These are phyloP conservation scores for Malbranchea cinnamomea DNA, from an alignment of 2,329 filamentous ascomycete genomes.

Conservation along the genomic window DNA sequence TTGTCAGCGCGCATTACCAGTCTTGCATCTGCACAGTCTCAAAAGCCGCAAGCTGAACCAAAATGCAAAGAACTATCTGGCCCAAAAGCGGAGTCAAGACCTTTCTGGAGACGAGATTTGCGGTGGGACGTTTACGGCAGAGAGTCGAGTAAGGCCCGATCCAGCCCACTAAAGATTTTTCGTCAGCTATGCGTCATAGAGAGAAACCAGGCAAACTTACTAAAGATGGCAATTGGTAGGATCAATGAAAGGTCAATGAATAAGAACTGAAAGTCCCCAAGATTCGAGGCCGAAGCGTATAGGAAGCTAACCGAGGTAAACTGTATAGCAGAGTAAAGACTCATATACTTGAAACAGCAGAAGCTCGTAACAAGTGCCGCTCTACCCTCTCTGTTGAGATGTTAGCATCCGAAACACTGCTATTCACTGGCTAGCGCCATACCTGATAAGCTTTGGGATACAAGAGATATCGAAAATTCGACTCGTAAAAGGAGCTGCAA, in stretches of 20 bases:
- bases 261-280: conserved; percentile 95
- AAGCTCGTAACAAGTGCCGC: conserved; percentile 96
- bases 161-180: conserved; percentile 60
- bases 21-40: conserved; percentile 59
- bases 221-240: conserved; percentile 91
- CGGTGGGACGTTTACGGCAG: conserved; percentile 73
- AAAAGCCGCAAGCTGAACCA: conserved; percentile 62
- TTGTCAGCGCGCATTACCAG: conserved; percentile 42
- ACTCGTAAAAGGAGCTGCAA: conserved; percentile 95
- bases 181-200: conserved; percentile 2
- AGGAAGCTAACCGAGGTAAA: conserved; percentile 95
- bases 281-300: conserved; percentile 82
- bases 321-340: conserved; percentile 95
- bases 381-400: conserved; percentile 56
- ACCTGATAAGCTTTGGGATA: conserved; percentile 80
- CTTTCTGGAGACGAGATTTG: conserved; percentile 82
- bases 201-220: conserved; percentile 28
- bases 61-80: conserved; percentile 68
- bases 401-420: neutral
- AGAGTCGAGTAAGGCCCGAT: conserved; percentile 66
- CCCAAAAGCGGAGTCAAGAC: conserved; percentile 79
- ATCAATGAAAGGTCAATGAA: conserved; percentile 91
- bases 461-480: conserved; percentile 93
- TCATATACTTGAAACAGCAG: conserved; percentile 99
- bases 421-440: conserved; percentile 16